Evolutionary conservation across 345 rosid genomes (phyloP), one percentile per base, ranked within the genome.

Genomic region (Salix dunnii): DNA sequence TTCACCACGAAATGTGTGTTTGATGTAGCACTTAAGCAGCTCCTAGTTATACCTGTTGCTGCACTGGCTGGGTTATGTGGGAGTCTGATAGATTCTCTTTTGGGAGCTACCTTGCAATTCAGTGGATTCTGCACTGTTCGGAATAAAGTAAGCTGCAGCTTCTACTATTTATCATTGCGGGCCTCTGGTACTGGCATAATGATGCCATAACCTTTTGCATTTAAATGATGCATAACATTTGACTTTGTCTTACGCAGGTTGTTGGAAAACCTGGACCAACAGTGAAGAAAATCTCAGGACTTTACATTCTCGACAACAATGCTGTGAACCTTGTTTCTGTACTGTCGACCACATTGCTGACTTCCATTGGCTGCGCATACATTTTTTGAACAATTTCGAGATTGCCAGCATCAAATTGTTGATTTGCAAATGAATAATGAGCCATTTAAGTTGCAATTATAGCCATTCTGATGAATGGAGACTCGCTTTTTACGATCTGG

Each of bases 81-180:
- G 71, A 96, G 97, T 75, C 74, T 93, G 51, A 84, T 91, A 74
- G 99, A 93, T 85, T 96, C 98, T 74, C 53, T 96, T 65, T 77
- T 96, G 68, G 99, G 99, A 82, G 99, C 99, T 62, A 96, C 96
- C 13, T 76, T 96, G 28, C 98, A 93, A 80, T 96, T 86, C 89
- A 96, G 99, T 77, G 99, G 99, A 35, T 93, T 88, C 87, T 96
- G 99, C 80, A 81, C 90, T n/a, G 90, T 96, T 70, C 92, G 97
- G 31, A 91, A 91, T 68, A 96, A 91, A 89, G 98, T 93, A 84
- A 84, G 83, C 72, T 60, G 4, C 7, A 48, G 58, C 20, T 68
- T 76, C 49, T 72, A 21, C 48, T 21, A 8, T 38, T 3, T 12
- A 36, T 71, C 5, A 14, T 64, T 43, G 12, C 9, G 0, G 12